phyloP scores from a whole-genome alignment of 2,329 filamentous ascomycete genomes.

The Alternaria gansuensis region DNA sequence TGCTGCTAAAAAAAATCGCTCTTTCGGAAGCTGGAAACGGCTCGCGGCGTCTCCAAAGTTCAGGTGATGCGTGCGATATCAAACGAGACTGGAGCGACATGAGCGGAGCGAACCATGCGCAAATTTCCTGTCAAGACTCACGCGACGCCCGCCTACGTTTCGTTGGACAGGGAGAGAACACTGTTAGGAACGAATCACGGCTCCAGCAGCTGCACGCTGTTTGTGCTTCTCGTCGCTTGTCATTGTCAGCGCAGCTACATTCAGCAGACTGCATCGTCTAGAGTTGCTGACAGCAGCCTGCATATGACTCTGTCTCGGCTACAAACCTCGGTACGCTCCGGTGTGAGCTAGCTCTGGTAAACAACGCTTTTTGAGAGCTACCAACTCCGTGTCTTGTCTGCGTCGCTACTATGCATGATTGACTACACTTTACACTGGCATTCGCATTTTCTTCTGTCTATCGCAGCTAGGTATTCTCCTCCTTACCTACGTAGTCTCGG shows the following conservation, averaged over 20 bases:
- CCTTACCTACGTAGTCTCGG: slow-evolving; percentile 1
- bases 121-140: background rate
- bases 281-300: slow-evolving; percentile 30
- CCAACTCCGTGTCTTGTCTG: background rate
- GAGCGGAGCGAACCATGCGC: background rate
- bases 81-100: slow-evolving; percentile 16
- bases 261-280: slow-evolving; percentile 27
- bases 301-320: slow-evolving; percentile 23
- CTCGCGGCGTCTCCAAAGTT: slow-evolving; percentile 29
- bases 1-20: slow-evolving; percentile 13
- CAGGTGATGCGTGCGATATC: slow-evolving; percentile 18
- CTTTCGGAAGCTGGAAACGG: slow-evolving; percentile 27
- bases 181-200: background rate
- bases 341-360: background rate
- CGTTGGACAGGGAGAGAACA: background rate
- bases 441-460: background rate
- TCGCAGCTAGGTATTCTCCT: background rate
- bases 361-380: background rate
- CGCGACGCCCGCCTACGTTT: slow-evolving; percentile 3
- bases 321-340: slow-evolving; percentile 7
- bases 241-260: slow-evolving; percentile 18
- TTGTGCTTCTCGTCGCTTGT: slow-evolving; percentile 3
- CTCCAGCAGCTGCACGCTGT: background rate
- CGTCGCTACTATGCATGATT: background rate
- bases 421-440: background rate